Evolutionary conservation across 192 early-diverging fungal species (phyloP), one percentile per base, ranked within the genome.

Genomic region (Kappamyces sp.): DNA sequence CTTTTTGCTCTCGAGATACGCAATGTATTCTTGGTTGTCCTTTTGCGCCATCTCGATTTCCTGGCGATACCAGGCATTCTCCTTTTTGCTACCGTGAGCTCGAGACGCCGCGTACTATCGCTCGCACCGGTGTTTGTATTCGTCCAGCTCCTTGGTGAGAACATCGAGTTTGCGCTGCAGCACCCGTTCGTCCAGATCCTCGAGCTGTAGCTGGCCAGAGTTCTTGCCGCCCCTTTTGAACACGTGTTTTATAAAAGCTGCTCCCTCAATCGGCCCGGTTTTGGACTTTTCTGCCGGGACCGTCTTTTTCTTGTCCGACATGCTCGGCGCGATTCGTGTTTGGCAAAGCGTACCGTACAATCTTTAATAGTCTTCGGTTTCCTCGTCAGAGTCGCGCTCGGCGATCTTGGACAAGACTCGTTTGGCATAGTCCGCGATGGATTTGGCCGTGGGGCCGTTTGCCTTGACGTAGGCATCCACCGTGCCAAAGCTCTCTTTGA

Each of bases 31-130:
- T 3, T 67, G 66, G 35, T 73, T 77, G 46, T 79, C 77, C 40
- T 61, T 64, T 50, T 79, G 61, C 22, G 64, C 67, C 4, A 66
- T 46, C 52, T 79, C 74, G 42, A 79, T 76, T 53, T 79, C 77
- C 9, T 66, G 47, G 2, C 73, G 57, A 58, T 76, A 79, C 77
- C 77, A 79, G n/a, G 72, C 73, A 55, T 79, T 79, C 48, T 79
- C 77, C 8, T 50, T 43, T 43, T 79, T 79, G 49, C 76, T 77
- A 40, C 14, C 29, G 22, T 11, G 39, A 29, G 9, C 34, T 49
- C 15, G 4, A 11, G 11, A 12, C 15, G 0, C 5, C 7, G 45
- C 65, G 47, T 67, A 78, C 76, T 76, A 70, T 42, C 57, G 47
- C 3, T 34, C 45, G 59, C 73, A 78, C 62, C 73, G 72, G 14